Conservation (phyloP, 805 yeast species). For the Wickerhamiella occidentalis region DNA sequence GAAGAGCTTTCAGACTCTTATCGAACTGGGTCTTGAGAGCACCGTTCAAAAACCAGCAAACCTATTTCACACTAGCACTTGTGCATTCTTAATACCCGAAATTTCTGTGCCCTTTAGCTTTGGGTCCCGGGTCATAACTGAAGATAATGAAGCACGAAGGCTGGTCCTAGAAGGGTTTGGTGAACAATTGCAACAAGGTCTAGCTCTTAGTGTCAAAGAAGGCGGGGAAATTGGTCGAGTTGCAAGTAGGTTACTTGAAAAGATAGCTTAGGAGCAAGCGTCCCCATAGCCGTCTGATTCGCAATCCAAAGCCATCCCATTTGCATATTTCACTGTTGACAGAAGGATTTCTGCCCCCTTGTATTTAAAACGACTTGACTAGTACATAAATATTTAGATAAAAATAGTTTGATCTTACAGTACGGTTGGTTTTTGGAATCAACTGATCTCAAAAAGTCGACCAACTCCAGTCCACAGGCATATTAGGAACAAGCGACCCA, state of each 20-base stretch:
- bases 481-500: conserved; percentile 28
- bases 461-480: conserved; percentile 76
- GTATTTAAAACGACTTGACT: not conserved
- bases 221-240: conserved; percentile 61
- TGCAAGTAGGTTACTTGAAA: conserved; percentile 21
- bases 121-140: conserved; percentile 34
- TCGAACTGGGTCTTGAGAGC: conserved; percentile 15
- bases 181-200: conserved; percentile 38
- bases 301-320: too few relatives aligned
- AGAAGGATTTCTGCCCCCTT: too few relatives aligned
- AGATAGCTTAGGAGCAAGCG: not conserved
- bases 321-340: too few relatives aligned
- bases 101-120: conserved; percentile 49
- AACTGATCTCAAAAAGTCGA: conserved; percentile 40
- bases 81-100: conserved; percentile 41
- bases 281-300: too few relatives aligned
- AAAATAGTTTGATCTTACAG: not conserved
- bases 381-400: not conserved
- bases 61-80: conserved; percentile 37
- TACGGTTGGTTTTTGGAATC: not conserved
- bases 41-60: conserved; percentile 16
- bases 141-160: conserved; percentile 47
- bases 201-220: conserved; percentile 43
- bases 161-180: conserved; percentile 42
- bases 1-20: conserved; percentile 16